Evolutionary conservation across 257 asterid species (phyloP).

Genomic region (Fraxinus anomala): DNA sequence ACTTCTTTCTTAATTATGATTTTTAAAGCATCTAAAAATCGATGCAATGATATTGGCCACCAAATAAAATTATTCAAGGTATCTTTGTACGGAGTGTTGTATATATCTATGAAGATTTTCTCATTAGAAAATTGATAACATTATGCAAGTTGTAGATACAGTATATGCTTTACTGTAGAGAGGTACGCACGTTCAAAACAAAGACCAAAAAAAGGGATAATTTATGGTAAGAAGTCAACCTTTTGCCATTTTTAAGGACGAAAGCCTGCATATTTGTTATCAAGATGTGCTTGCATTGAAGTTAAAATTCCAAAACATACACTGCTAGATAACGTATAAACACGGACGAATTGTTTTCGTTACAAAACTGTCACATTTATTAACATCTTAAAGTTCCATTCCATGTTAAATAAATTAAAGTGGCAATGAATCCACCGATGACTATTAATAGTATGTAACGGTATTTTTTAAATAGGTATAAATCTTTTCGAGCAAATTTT

Average conservation of each 20-base stretch:
- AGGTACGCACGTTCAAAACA: conserved; percentile 26
- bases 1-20: too few species aligned
- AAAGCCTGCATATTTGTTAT: not conserved
- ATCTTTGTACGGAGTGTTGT: too few species aligned
- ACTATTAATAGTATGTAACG: too few species aligned
- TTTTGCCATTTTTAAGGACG: not conserved
- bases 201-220: not conserved
- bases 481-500: not conserved
- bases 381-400: conserved; percentile 11
- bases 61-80: too few species aligned
- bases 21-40: too few species aligned
- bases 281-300: not conserved
- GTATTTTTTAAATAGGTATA: too few species aligned
- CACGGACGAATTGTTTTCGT: not conserved
- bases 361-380: not conserved
- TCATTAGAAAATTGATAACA: not conserved
- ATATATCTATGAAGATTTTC: too few species aligned
- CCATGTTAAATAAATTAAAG: too few species aligned
- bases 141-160: not conserved
- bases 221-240: conserved; percentile 8
- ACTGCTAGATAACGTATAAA: not conserved
- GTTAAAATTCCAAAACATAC: not conserved
- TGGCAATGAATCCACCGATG: too few species aligned
- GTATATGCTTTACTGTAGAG: not conserved
- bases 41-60: too few species aligned